phyloP scores from a whole-genome alignment of 148 eudicot species.

The Chenopodium berlandieri region DNA sequence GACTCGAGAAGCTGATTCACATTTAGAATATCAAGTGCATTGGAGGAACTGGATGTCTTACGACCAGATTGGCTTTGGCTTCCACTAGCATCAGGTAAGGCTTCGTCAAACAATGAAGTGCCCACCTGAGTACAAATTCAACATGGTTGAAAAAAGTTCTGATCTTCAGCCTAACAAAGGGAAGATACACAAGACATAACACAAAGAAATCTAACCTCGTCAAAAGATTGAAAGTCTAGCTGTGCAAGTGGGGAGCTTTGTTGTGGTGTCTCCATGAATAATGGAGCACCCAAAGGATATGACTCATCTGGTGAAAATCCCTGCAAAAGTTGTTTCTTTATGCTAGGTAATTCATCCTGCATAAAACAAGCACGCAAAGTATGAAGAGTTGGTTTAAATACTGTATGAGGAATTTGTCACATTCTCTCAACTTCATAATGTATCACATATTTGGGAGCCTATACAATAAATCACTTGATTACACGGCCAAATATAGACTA shows the following conservation, averaged over 20 bases:
- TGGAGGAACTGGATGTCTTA: slow-evolving; percentile 55
- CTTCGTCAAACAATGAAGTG: slow-evolving; percentile 49
- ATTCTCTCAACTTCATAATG: neutral
- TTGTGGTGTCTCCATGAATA: slow-evolving; percentile 82
- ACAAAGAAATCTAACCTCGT: slow-evolving; percentile 46
- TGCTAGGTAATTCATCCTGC: slow-evolving; percentile 62
- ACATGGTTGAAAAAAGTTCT: slow-evolving; percentile 1
- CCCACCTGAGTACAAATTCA: slow-evolving; percentile 37
- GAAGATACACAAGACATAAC: neutral
- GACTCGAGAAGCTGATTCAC: slow-evolving; percentile 92
- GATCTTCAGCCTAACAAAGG: neutral
- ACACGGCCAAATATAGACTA: neutral
- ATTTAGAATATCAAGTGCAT: slow-evolving; percentile 64
- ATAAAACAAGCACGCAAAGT: slow-evolving; percentile 13
- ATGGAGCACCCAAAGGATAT: slow-evolving; percentile 54
- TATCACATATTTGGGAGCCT: neutral
- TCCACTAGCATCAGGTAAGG: slow-evolving; percentile 55
- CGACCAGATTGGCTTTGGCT: slow-evolving; percentile 72
- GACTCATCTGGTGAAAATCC: slow-evolving; percentile 83
- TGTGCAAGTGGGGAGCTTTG: slow-evolving; percentile 61
- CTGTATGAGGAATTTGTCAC: neutral
- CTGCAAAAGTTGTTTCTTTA: slow-evolving; percentile 56
- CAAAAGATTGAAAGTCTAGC: slow-evolving; percentile 49
- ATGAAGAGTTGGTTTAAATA: neutral
- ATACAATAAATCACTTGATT: neutral